Evolutionary conservation across 495 filamentous ascomycete species (phyloP).

Genomic region (Penicillium cataractarum): DNA sequence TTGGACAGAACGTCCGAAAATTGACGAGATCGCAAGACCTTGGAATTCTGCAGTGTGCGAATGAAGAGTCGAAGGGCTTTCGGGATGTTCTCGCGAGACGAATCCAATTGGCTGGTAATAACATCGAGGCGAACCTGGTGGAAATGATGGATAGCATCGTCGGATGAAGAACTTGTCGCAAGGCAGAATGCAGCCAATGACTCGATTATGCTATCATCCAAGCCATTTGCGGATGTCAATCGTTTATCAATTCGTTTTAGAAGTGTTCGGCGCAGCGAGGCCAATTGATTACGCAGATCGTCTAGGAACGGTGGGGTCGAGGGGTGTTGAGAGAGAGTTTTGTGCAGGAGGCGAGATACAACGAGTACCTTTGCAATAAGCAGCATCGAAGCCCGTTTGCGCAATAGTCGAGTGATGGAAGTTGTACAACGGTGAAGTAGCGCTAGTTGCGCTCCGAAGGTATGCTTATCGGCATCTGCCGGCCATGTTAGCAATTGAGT

Average conservation of each 20-base stretch:
- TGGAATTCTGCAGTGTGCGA: slow-evolving; percentile 75
- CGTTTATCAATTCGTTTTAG: slow-evolving; percentile 67
- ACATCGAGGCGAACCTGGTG: slow-evolving; percentile 70
- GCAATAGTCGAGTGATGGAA: slow-evolving; percentile 60
- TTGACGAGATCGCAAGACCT: slow-evolving; percentile 69
- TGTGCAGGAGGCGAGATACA: slow-evolving; percentile 70
- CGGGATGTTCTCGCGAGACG: slow-evolving; percentile 53
- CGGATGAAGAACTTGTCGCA: slow-evolving; percentile 76
- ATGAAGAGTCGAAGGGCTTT: slow-evolving; percentile 72
- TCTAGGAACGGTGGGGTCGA: slow-evolving; percentile 59
- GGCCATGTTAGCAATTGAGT: slow-evolving; percentile 26
- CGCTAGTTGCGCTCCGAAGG: slow-evolving; percentile 63
- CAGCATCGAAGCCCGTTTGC: slow-evolving; percentile 59
- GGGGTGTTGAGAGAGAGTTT: slow-evolving; percentile 60
- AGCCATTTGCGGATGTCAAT: slow-evolving; percentile 56
- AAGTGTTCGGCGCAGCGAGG: slow-evolving; percentile 61
- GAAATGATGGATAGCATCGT: slow-evolving; percentile 82
- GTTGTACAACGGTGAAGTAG: slow-evolving; percentile 63
- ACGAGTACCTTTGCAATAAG: slow-evolving; percentile 81
- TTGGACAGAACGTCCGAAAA: slow-evolving; percentile 70
- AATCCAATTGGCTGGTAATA: slow-evolving; percentile 60
- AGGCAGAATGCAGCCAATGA: slow-evolving; percentile 82
- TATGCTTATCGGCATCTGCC: slow-evolving; percentile 55
- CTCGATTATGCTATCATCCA: slow-evolving; percentile 62
- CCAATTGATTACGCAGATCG: slow-evolving; percentile 63